Base-by-base conservation (phyloP, 164 flowering plant genomes). In the Cinnamomum chago region DNA sequence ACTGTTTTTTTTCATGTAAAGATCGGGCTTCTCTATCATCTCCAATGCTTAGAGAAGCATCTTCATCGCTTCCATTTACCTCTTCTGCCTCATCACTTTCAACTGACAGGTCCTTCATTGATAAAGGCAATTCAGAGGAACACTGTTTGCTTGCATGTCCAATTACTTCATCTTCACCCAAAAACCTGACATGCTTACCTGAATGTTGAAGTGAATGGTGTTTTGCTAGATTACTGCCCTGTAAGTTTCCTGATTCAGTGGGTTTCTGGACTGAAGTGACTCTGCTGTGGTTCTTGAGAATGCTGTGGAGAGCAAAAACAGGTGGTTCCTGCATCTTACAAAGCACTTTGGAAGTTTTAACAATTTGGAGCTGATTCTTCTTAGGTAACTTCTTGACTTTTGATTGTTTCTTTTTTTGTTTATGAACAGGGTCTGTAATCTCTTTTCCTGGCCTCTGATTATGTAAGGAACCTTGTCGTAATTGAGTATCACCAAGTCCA, bases 181-280 rank as follows among this genome's bases (percentile, higher is more conserved):
- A 81, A 78, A 86, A 86, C 66, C 81, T 78, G 52, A 84, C 92
- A 76, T 79, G 88, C 78, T 73, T 87, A 27, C 76, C 78, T 23
- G 79, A 72, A 17, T 72, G 76, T 22, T 50, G 81, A 76, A 65
- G 67, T 51, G 25, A 23, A 11, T 24, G 50, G 64, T 55, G 23
- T 52, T 72, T 76, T 22, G 28, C 68, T 67, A 22, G 76, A 30
- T 52, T 70, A 28, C 12, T 65, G 65, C 50, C 69, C 67, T 64
- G 80, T 64, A 60, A 20, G 52, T 70, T 78, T 66, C 81, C 68
- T 58, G 52, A 50, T 70, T 72, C 52, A 60, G 81, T 77, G 18
- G 81, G 28, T 28, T 76, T 81, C 76, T 79, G 70, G 30, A 80
- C 66, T 47, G 82, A 75, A 77, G 17, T 12, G 22, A 20, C 70